Percentiles rank a stretch among this genome's conserved stretches.
Evolutionary conservation across 179 eudicot genomes (phyloP).

Genomic region (Silene vulgaris): DNA sequence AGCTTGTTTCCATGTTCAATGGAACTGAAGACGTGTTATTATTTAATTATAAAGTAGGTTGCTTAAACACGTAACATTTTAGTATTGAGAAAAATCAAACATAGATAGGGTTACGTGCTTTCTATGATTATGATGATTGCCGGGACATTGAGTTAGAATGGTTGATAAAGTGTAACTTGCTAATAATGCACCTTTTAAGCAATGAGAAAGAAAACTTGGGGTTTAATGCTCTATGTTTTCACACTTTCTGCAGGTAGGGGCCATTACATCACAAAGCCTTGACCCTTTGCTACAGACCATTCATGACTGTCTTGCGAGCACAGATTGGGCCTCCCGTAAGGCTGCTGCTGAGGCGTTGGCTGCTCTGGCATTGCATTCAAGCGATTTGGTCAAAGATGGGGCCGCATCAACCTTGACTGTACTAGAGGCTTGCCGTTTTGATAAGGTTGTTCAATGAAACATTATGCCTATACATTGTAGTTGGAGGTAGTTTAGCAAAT

Average conservation of each 20-base stretch:
- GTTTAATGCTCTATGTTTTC: not conserved
- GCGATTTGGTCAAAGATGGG: conserved; percentile 55
- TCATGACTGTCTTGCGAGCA: conserved; percentile 70
- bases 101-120: not conserved
- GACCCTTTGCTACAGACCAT: conserved; percentile 74
- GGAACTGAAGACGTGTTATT: too few relatives aligned
- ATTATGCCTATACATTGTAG: not conserved
- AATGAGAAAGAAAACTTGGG: not conserved
- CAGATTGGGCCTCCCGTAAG: conserved; percentile 97
- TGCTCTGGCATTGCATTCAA: conserved; percentile 67
- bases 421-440: conserved; percentile 82
- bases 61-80: not conserved
- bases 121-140: not conserved
- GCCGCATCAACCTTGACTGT: conserved; percentile 60
- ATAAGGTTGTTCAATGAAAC: conserved; percentile 52
- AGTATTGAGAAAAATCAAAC: not conserved
- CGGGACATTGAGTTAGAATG: not conserved
- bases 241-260: conserved; percentile 61
- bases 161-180: conserved; percentile 4
- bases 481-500: not conserved
- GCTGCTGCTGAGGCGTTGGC: conserved; percentile 88
- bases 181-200: not conserved
- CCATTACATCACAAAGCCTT: conserved; percentile 69
- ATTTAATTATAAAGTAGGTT: not conserved
- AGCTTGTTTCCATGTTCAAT: too few relatives aligned